phyloP scores from a whole-genome alignment of 306 rosid species.

The Purshia tridentata region DNA sequence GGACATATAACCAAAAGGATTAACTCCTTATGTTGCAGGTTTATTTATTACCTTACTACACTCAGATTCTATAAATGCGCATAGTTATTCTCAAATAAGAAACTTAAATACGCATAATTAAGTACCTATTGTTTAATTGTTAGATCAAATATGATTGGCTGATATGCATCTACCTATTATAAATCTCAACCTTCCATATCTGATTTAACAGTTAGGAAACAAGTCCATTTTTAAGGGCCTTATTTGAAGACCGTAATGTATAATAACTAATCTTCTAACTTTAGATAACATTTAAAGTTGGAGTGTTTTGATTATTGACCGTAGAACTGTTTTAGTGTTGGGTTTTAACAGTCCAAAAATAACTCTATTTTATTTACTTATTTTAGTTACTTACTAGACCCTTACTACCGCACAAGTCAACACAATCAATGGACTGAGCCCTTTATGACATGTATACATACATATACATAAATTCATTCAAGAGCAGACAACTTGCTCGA shows the following conservation, averaged over 20 bases:
- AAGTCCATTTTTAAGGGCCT: not conserved
- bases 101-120: not conserved
- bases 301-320: not conserved
- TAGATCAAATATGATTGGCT: not conserved
- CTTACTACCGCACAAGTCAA: not conserved
- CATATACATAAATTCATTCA: no score
- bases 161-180: not conserved
- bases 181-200: not conserved
- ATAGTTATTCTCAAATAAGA: not conserved
- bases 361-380: not conserved
- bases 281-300: not conserved
- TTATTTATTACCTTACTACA: not conserved
- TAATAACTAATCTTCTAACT: not conserved
- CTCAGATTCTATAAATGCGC: not conserved
- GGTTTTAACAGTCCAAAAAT: not conserved
- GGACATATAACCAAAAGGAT: not conserved
- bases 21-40: not conserved
- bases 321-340: not conserved
- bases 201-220: not conserved
- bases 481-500: no score
- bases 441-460: not conserved
- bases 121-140: not conserved
- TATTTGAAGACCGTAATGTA: not conserved
- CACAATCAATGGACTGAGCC: not conserved
- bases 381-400: not conserved